Base-by-base conservation (phyloP, 768 basidiomycete species). In the Auricularia auricula-judae region DNA sequence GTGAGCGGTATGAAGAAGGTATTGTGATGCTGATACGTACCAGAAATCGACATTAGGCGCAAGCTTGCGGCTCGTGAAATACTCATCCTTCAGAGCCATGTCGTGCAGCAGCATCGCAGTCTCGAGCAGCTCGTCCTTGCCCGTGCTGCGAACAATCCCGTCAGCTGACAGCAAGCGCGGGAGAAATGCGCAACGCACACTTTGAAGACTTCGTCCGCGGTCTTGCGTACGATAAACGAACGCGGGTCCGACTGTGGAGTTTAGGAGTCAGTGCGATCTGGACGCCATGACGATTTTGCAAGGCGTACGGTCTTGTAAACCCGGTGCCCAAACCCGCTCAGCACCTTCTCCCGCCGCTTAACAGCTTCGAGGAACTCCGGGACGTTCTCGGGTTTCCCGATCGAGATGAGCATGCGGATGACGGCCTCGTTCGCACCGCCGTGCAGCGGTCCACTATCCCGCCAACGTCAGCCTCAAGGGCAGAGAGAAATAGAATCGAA, bases 1-100 rank as follows among this genome's bases (percentile, higher is more conserved):
- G 62, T 51, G 44, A 66, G 39, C 39, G 29, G 29, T 29, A 29
- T 29, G 29, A 29, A 29, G 29, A 29, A 29, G 29, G 29, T 29
- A 29, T 8, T 14, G 12, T 7, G 12, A 8, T 14, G 7, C 65
- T 44, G 65, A 65, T 14, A 74, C 84, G 70, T 73, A 89, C 89
- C 89, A 92, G 73, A 92, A 94, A 74, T 94, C 93, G 33, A 95
- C 93, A 73, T 96, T 96, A 1, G 93, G 93, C 18, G 88, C 89
- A 14, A 96, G 78, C 70, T 82, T 86, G 36, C 93, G 81, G 65
- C 84, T 84, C 67, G 88, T 81, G 70, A 95, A 96, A 74, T 92
- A 96, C 36, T 93, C 88, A 68, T 96, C 93, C 70, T 87, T 87
- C 82, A 95, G 87, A 0, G 93, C 93, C 4, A 87, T 86, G 69